Conservation (phyloP, 306 rosid genomes). For the Biancaea sappan region DNA sequence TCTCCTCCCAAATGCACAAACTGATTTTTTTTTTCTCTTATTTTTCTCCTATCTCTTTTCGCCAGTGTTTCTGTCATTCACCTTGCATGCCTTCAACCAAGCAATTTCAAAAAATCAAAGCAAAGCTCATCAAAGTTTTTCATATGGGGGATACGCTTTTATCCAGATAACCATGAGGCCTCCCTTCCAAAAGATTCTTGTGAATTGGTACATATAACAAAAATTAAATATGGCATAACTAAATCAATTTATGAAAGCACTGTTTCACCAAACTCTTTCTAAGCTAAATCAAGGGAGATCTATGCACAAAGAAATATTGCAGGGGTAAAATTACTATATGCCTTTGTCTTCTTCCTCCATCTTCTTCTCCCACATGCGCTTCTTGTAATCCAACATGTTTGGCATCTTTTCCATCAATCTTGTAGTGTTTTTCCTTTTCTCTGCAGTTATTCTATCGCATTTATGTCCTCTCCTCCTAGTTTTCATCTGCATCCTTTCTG, state of each 20-base stretch:
- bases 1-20: no score
- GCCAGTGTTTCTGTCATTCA: no score
- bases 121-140: neutral
- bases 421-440: slow-evolving; percentile 78
- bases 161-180: neutral
- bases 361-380: slow-evolving; percentile 90
- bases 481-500: slow-evolving; percentile 78
- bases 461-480: slow-evolving; percentile 91
- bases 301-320: slow-evolving; percentile 14
- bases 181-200: slow-evolving; percentile 31
- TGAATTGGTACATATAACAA: slow-evolving; percentile 14
- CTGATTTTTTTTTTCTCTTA: no score
- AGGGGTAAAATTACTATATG: slow-evolving; percentile 38
- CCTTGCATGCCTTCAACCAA: no score
- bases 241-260: neutral
- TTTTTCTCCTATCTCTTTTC: no score
- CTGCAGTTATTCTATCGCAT: slow-evolving; percentile 72
- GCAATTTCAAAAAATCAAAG: slow-evolving; percentile 8
- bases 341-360: slow-evolving; percentile 93
- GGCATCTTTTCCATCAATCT: slow-evolving; percentile 91
- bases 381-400: slow-evolving; percentile 74
- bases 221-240: slow-evolving; percentile 4
- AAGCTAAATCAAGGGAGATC: neutral
- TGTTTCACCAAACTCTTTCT: neutral
- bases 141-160: neutral